These are phyloP conservation scores for Aegilops longissima DNA, from an alignment of 176 grass and related monocot species.

Conservation along the genomic window DNA sequence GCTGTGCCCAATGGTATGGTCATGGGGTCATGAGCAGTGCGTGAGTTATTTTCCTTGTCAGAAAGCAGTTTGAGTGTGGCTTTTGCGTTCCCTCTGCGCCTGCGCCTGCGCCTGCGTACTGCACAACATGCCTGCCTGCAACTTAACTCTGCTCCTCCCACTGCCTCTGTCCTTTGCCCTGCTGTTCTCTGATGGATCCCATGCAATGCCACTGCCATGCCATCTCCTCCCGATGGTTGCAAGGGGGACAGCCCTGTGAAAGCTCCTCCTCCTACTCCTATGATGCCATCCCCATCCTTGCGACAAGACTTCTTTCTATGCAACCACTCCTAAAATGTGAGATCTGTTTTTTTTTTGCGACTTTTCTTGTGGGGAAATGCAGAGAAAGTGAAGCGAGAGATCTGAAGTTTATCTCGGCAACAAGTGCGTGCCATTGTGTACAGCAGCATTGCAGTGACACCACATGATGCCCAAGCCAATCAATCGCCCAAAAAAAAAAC, in stretches of 20 bases:
- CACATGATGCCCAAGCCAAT: too few species aligned
- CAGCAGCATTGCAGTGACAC: too few species aligned
- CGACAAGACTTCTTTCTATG: background rate
- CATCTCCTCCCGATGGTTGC: constrained; percentile 30
- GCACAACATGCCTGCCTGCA: constrained; percentile 46
- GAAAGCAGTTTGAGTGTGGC: constrained; percentile 34
- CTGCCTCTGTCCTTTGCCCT: constrained; percentile 5
- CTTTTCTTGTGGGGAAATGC: too few species aligned
- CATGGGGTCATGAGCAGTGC: constrained; percentile 28
- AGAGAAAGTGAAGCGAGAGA: background rate
- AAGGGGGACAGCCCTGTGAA: constrained; percentile 21
- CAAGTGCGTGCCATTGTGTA: background rate
- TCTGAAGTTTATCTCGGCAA: background rate
- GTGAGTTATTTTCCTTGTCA: constrained; percentile 34
- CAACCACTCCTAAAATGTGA: background rate
- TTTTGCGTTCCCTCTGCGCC: constrained; percentile 14
- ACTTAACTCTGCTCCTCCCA: constrained; percentile 20
- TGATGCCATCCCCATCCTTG: background rate
- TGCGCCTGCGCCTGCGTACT: background rate
- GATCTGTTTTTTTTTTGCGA: background rate
- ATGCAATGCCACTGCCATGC: constrained; percentile 12
- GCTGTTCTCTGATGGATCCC: constrained; percentile 20
- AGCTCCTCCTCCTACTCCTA: too few species aligned
- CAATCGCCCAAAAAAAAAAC: too few species aligned
- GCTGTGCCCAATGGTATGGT: background rate